Evolutionary conservation across 2,329 filamentous ascomycete genomes (phyloP).

Genomic region (Pseudocercospora cruenta): DNA sequence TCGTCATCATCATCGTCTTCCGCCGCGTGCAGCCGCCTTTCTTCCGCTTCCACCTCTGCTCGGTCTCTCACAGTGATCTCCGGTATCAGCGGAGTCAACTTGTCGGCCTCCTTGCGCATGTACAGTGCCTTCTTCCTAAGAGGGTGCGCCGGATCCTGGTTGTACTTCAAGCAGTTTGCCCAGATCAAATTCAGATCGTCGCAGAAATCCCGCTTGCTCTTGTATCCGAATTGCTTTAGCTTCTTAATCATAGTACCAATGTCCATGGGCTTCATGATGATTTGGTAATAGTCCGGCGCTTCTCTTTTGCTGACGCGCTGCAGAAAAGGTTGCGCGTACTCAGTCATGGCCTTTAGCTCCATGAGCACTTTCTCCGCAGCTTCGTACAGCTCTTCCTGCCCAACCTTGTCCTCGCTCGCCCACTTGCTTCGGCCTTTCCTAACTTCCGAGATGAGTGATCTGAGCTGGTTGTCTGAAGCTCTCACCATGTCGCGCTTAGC

Average conservation of each 20-base stretch:
- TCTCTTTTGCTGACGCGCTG: conserved; percentile 96
- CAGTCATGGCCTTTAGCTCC: conserved; percentile 94
- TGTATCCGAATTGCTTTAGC: conserved; percentile 67
- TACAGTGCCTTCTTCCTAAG: conserved; percentile 90
- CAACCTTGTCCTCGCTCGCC: conserved; percentile 96
- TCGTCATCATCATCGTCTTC: conserved; percentile 94
- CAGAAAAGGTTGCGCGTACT: conserved; percentile 95
- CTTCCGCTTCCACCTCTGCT: conserved; percentile 79
- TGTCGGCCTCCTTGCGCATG: conserved; percentile 97
- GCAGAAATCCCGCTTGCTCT: conserved; percentile 86
- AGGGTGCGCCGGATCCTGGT: conserved; percentile 84
- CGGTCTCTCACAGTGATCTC: conserved; percentile 88
- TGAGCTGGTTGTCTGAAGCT: conserved; percentile 89
- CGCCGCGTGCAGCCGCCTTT: conserved; percentile 77
- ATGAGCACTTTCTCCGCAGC: conserved; percentile 95
- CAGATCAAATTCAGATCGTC: conserved; percentile 92
- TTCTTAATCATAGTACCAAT: conserved; percentile 98
- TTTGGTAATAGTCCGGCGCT: conserved; percentile 89
- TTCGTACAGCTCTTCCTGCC: conserved; percentile 97
- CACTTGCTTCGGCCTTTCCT: conserved; percentile 98
- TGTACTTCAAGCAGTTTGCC: conserved; percentile 96
- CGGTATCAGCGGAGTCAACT: conserved; percentile 90
- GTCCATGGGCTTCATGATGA: conserved; percentile 98
- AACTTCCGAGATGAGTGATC: conserved; percentile 93
- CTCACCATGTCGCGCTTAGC: conserved; percentile 86